Base-by-base conservation (phyloP, 441 rosid species). In the Syzygium syzygioides region DNA sequence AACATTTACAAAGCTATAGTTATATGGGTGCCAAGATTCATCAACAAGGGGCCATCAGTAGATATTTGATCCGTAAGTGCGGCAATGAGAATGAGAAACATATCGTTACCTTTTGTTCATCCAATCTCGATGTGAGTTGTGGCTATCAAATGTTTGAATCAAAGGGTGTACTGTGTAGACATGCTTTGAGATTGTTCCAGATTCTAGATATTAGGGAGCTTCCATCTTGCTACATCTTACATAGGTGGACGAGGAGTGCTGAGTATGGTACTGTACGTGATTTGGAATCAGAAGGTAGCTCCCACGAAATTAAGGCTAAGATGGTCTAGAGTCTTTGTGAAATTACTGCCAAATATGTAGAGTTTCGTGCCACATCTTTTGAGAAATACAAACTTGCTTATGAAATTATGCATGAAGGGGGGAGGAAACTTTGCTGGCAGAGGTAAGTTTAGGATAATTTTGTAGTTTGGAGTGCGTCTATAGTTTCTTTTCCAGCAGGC, bases 111-210 rank as follows among this genome's bases (percentile, higher is more conserved):
- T 93, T 97, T 76, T 91, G 94, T 88, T 93, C 94, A 19, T 93
- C 95, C 34, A 93, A 92, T 90, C 93, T 94, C 79, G 93, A 91
- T 87, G 94, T 92, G 80, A 93, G 93, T 89, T 97, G 98, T 87
- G 93, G 97, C 91, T 97, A 98, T 90, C 98, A 93, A 79, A 95
- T 96, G 99, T 97, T 97, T 88, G 98, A 96, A 92, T 95, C 92
- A 64, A 95, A 94, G 91, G 99, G 99, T 25, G 89, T 95, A 85
- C 92, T 96, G 59, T 96, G 98, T 87, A 93, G 97, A 88, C 99
- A 97, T 90, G 88, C 94, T 66, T 91, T 96, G 90, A 95, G 95
- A 91, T 94, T 97, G 88, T 95, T 96, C 91, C 94, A 95, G 76
- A 86, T 95, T 86, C 87, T 96, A 90, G 95, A 93, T 86, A 90